Conservation (phyloP, 129 eudicot species). For the Centrapalus pauciflorus region DNA sequence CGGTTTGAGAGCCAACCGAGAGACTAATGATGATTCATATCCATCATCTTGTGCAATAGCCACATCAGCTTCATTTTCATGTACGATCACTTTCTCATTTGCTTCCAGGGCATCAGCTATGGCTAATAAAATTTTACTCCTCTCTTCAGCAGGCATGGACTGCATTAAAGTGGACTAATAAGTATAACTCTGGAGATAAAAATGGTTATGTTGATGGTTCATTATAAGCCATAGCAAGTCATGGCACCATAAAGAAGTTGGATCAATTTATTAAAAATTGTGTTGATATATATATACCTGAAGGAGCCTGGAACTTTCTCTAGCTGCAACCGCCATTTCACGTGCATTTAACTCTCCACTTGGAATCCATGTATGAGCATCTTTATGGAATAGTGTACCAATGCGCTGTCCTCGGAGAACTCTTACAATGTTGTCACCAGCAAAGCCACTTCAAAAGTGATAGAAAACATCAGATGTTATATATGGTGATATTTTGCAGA, state of each 20-base stretch:
- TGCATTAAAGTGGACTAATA: slow-evolving; percentile 21
- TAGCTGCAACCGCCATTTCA: slow-evolving; percentile 90
- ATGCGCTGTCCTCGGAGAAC: slow-evolving; percentile 62
- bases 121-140: slow-evolving; percentile 64
- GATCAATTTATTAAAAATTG: not conserved
- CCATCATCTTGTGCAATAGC: slow-evolving; percentile 67
- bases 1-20: slow-evolving; percentile 74
- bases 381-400: slow-evolving; percentile 86
- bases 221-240: not conserved
- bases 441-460: slow-evolving; percentile 65
- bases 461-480: slow-evolving; percentile 3
- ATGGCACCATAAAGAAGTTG: not conserved
- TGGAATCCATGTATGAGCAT: slow-evolving; percentile 62
- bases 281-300: slow-evolving; percentile 38
- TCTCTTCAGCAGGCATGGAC: slow-evolving; percentile 81
- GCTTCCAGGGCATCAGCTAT: slow-evolving; percentile 89
- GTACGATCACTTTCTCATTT: slow-evolving; percentile 49
- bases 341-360: slow-evolving; percentile 60
- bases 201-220: not conserved
- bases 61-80: slow-evolving; percentile 84
- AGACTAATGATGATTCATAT: slow-evolving; percentile 67
- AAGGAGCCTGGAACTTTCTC: slow-evolving; percentile 86
- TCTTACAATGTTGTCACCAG: slow-evolving; percentile 59
- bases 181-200: not conserved
- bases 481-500: not conserved